A percentile compares a stretch with the other conserved stretches of the same genome.
phyloP scores from a whole-genome alignment of 2,329 filamentous ascomycete species.

The Ophiocordyceps camponoti-rufipedis region DNA sequence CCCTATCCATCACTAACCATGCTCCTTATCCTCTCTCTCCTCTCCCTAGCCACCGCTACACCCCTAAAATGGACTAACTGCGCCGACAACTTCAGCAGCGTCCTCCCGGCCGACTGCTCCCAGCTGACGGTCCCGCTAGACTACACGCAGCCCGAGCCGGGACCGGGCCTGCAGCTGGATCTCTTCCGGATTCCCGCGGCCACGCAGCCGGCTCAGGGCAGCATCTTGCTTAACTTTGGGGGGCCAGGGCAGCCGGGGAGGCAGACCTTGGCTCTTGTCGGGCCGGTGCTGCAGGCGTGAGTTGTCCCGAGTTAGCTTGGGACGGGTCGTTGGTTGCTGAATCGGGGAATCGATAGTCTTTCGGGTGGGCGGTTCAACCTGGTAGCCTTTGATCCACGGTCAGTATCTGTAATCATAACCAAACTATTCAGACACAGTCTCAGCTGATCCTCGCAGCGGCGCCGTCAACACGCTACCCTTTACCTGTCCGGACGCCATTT shows the following conservation, averaged over 20 bases:
- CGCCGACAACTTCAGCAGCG: neutral
- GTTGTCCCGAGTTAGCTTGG: neutral
- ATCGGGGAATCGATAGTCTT: constrained; percentile 1
- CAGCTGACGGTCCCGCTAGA: constrained; percentile 2
- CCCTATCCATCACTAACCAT: too few relatives aligned
- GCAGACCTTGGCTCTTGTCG: neutral
- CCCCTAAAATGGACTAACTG: constrained; percentile 1
- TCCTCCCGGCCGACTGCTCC: neutral
- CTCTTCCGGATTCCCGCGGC: constrained; percentile 3
- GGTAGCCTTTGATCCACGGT: constrained; percentile 11
- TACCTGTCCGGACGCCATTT: constrained; percentile 5
- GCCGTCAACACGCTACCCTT: constrained; percentile 10
- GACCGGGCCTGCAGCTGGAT: neutral
- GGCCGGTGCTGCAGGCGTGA: constrained; percentile 2
- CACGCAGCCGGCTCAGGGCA: constrained; percentile 8
- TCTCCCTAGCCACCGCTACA: too few relatives aligned
- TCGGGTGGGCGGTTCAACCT: constrained; percentile 11
- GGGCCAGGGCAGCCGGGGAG: constrained; percentile 1
- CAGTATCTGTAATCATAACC: neutral
- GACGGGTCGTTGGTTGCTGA: neutral
- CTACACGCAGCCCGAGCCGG: constrained; percentile 1
- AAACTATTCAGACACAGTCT: too few relatives aligned
- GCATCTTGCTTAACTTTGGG: constrained; percentile 11
- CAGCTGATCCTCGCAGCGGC: constrained; percentile 5
- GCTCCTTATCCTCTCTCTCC: too few relatives aligned